Conservation (phyloP, 73 alveolate species). For the Diophrys sp. region DNA sequence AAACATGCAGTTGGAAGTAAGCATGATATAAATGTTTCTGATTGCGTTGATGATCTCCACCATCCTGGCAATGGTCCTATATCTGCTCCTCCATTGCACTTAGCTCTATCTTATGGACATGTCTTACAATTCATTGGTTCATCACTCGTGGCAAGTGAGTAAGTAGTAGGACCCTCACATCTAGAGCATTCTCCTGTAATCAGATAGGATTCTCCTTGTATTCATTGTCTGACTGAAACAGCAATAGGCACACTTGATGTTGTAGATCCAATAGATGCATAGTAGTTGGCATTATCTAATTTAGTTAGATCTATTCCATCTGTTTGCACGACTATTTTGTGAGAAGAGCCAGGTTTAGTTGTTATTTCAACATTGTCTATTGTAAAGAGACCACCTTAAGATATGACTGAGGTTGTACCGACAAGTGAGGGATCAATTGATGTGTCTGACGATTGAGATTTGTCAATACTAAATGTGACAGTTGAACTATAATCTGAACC, state of each 20-base stretch:
- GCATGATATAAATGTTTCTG: slow-evolving; percentile 51
- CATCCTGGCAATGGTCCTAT: slow-evolving; percentile 61
- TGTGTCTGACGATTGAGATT: background rate
- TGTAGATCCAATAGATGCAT: too few relatives aligned
- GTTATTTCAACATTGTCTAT: background rate
- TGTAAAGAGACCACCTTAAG: background rate
- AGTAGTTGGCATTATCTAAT: background rate
- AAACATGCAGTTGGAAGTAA: slow-evolving; percentile 48
- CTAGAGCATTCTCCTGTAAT: background rate
- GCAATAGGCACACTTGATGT: background rate
- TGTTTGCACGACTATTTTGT: background rate
- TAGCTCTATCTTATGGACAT: slow-evolving; percentile 7
- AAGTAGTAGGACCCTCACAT: background rate
- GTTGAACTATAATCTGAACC: background rate
- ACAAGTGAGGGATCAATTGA: background rate
- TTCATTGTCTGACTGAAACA: background rate
- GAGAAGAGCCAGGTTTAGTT: slow-evolving; percentile 4
- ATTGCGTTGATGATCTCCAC: slow-evolving; percentile 53
- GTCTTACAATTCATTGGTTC: background rate
- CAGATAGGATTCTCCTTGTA: background rate
- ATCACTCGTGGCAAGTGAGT: background rate
- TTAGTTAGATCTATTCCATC: slow-evolving; percentile 2
- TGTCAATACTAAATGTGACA: background rate
- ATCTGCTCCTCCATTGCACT: slow-evolving; percentile 52
- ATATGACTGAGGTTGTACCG: background rate